These are phyloP conservation scores for Sicyos baderoa DNA, from an alignment of 306 rosid species.

Conservation along the genomic window DNA sequence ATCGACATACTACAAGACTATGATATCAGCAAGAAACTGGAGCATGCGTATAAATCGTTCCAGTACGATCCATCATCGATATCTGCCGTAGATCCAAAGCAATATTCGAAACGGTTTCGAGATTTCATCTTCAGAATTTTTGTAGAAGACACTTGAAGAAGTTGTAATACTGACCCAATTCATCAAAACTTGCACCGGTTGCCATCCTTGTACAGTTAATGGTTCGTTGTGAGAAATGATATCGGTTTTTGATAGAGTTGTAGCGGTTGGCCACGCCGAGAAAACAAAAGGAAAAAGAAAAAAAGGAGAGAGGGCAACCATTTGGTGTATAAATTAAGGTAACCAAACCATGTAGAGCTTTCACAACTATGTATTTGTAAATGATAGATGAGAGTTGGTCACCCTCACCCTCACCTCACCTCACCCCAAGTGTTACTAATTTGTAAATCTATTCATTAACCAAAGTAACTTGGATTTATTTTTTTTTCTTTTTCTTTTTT, in stretches of 20 bases:
- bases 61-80: constrained; percentile 76
- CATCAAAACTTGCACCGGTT: constrained; percentile 22
- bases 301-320: constrained; percentile 8
- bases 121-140: constrained; percentile 89
- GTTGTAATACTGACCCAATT: constrained; percentile 21
- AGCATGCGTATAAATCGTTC: constrained; percentile 90
- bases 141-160: constrained; percentile 60
- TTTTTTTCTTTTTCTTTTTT: constrained; percentile 6
- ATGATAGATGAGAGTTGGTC: constrained; percentile 26
- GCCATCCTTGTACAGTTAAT: constrained; percentile 34
- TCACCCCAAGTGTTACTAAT: constrained; percentile 20
- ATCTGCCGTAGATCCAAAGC: constrained; percentile 96
- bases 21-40: constrained; percentile 88
- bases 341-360: constrained; percentile 29
- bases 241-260: constrained; percentile 24
- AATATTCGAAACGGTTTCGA: constrained; percentile 80
- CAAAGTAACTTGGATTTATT: constrained; percentile 20
- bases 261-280: constrained; percentile 23
- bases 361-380: constrained; percentile 21
- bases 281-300: not conserved
- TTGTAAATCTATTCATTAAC: constrained; percentile 37
- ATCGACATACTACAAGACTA: constrained; percentile 96
- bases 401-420: not conserved
- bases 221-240: constrained; percentile 23
- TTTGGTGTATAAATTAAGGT: constrained; percentile 28